Evolutionary conservation across 2,329 filamentous ascomycete species (phyloP).

Genomic region (Aspergillus sp.): DNA sequence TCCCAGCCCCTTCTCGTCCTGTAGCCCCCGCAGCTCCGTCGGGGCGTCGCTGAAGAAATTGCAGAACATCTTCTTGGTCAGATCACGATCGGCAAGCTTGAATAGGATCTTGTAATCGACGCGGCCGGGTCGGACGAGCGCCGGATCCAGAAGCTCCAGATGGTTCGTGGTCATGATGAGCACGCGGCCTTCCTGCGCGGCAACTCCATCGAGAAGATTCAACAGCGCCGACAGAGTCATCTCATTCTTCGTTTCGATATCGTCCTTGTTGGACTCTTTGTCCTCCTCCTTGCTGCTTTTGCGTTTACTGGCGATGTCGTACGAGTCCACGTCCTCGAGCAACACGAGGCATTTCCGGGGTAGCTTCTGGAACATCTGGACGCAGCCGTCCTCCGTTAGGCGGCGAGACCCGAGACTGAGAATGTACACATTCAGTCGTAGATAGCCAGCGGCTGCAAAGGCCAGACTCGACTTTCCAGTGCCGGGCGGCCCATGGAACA

Average conservation of each 20-base stretch:
- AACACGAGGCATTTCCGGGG: slow-evolving; percentile 68
- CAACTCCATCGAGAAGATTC: slow-evolving; percentile 82
- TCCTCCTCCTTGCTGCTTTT: background rate
- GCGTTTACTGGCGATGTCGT: slow-evolving; percentile 1
- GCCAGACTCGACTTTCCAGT: slow-evolving; percentile 23
- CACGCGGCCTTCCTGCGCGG: slow-evolving; percentile 77
- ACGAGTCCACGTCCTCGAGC: slow-evolving; percentile 67
- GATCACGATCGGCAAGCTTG: background rate
- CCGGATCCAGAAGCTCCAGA: slow-evolving; percentile 72
- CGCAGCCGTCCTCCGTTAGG: slow-evolving; percentile 65
- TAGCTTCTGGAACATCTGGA: slow-evolving; percentile 61
- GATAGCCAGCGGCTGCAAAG: slow-evolving; percentile 58
- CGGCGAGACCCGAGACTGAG: slow-evolving; percentile 19
- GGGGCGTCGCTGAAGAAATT: slow-evolving; percentile 6
- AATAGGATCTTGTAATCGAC: background rate
- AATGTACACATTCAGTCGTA: slow-evolving; percentile 34
- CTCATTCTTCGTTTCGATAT: background rate
- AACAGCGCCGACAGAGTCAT: slow-evolving; percentile 71
- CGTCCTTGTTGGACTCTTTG: background rate
- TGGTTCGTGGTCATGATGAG: slow-evolving; percentile 84
- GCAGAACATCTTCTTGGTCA: slow-evolving; percentile 13
- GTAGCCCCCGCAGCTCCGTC: slow-evolving; percentile 4
- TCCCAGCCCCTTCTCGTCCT: background rate
- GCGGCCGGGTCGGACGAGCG: slow-evolving; percentile 61
- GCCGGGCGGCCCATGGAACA: slow-evolving; percentile 19